phyloP scores from a whole-genome alignment of 768 basidiomycete genomes.

The Calvatia gigantea region DNA sequence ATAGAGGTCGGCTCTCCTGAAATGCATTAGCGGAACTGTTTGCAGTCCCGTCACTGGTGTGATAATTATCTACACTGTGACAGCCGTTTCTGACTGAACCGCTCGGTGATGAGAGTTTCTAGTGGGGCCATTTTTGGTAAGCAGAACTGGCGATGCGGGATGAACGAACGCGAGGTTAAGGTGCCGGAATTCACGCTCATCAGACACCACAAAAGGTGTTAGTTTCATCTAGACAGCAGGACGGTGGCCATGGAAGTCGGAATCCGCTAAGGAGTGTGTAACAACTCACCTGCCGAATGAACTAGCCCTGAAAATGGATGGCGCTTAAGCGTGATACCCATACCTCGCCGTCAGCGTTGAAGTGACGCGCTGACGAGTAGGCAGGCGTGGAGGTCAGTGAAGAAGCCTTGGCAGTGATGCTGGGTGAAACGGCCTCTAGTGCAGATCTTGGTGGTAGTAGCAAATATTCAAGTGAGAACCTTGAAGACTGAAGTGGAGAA shows the following conservation, averaged over 20 bases:
- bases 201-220: slow-evolving; percentile 84
- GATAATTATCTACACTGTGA: slow-evolving; percentile 49
- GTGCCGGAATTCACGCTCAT: slow-evolving; percentile 81
- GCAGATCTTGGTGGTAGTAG: slow-evolving; percentile 89
- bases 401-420: slow-evolving; percentile 74
- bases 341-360: too few relatives aligned
- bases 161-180: slow-evolving; percentile 71
- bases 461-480: slow-evolving; percentile 86
- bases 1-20: slow-evolving; percentile 34
- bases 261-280: too few relatives aligned
- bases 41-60: slow-evolving; percentile 34
- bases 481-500: slow-evolving; percentile 88
- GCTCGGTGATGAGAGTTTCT: slow-evolving; percentile 80
- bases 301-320: too few relatives aligned
- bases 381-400: slow-evolving; percentile 75
- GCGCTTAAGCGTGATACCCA: too few relatives aligned
- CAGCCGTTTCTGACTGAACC: slow-evolving; percentile 66
- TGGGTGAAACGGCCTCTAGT: slow-evolving; percentile 65
- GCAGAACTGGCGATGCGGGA: slow-evolving; percentile 69
- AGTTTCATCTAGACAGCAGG: too few relatives aligned
- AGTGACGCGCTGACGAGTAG: slow-evolving; percentile 75
- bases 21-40: slow-evolving; percentile 41
- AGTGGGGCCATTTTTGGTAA: slow-evolving; percentile 79
- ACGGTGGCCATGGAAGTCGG: too few relatives aligned
- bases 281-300: too few relatives aligned